Evolutionary conservation across 2,329 filamentous ascomycete genomes (phyloP).

Genomic region (Talaromyces sp.): DNA sequence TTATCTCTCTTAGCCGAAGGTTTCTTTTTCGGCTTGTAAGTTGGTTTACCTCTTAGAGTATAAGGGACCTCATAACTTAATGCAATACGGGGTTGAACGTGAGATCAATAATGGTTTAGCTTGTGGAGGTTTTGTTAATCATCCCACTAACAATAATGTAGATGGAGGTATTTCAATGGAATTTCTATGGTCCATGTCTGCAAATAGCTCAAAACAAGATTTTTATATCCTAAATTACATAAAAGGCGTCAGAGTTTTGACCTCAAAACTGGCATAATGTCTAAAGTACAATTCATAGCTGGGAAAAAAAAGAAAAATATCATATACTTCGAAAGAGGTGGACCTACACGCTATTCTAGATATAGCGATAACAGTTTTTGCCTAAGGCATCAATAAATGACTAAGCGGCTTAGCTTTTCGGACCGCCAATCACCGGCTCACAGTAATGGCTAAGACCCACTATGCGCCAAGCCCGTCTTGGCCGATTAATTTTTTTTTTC

Average conservation of each 20-base stretch:
- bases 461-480: slow-evolving; percentile 5
- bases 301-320: not conserved
- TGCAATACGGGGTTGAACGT: too few relatives aligned
- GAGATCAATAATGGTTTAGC: too few relatives aligned
- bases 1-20: not conserved
- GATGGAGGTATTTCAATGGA: not conserved
- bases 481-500: slow-evolving; percentile 29
- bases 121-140: too few relatives aligned
- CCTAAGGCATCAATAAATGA: not conserved
- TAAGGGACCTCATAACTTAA: too few relatives aligned
- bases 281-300: not conserved
- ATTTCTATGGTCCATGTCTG: too few relatives aligned
- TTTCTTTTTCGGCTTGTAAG: not conserved
- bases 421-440: not conserved
- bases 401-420: not conserved
- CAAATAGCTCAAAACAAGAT: too few relatives aligned
- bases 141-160: not conserved
- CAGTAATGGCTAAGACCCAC: not conserved
- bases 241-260: too few relatives aligned
- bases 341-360: not conserved
- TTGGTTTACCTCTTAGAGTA: not conserved
- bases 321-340: not conserved
- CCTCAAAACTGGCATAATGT: too few relatives aligned
- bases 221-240: too few relatives aligned
- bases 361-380: not conserved